phyloP scores from a whole-genome alignment of 1,284 basidiomycete genomes.

The Cutaneotrichosporon dermatis region DNA sequence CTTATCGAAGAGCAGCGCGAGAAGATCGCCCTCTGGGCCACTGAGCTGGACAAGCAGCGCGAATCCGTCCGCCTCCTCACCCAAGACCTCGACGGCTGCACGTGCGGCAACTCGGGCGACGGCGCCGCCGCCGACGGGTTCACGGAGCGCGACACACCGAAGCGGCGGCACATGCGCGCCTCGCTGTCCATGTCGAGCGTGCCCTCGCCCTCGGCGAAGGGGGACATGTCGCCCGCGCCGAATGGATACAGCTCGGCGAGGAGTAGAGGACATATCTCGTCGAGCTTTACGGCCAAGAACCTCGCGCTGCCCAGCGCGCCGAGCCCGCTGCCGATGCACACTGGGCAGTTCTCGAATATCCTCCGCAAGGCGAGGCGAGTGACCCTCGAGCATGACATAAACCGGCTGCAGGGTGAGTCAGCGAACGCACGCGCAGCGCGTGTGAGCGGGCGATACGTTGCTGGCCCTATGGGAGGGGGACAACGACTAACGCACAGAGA shows the following conservation, averaged over 20 bases:
- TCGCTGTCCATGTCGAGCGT: conserved; percentile 3
- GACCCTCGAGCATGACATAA: conserved; percentile 48
- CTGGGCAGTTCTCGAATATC: conserved; percentile 26
- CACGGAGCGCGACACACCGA: background rate
- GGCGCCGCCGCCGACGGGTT: too few relatives aligned
- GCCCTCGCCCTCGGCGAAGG: background rate
- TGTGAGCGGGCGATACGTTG: too few relatives aligned
- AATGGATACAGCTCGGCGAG: background rate
- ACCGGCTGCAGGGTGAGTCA: conserved; percentile 24
- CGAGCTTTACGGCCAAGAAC: conserved; percentile 37
- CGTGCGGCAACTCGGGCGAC: background rate
- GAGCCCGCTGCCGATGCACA: conserved; percentile 43
- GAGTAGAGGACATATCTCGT: conserved; percentile 16
- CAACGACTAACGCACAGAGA: too few relatives aligned
- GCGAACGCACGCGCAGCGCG: too few relatives aligned
- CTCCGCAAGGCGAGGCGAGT: conserved; percentile 37
- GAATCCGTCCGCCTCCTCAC: conserved; percentile 41
- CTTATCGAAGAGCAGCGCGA: conserved; percentile 43
- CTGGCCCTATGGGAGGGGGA: too few relatives aligned
- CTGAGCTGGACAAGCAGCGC: conserved; percentile 43
- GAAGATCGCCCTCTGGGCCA: conserved; percentile 45
- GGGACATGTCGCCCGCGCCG: conserved; percentile 5
- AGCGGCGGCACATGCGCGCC: conserved; percentile 2
- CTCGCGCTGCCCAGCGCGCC: conserved; percentile 30
- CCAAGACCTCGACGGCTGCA: background rate